Percentiles rank a stretch among this genome's conserved stretches.
These are phyloP conservation scores for Aegilops bicornis DNA, from an alignment of 176 grass and related monocot genomes.

Conservation along the genomic window DNA sequence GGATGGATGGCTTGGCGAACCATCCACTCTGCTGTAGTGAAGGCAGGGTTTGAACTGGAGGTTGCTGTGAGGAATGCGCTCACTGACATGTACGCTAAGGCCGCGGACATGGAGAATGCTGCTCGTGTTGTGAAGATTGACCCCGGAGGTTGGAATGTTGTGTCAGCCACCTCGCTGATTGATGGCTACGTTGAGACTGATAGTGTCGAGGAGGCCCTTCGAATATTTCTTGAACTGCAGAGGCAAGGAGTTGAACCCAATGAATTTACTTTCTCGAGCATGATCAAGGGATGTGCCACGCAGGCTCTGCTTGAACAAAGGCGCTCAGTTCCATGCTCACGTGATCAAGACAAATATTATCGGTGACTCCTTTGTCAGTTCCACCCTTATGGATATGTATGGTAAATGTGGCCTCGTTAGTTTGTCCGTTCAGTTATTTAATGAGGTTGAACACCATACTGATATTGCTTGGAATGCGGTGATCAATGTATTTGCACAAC, in stretches of 20 bases:
- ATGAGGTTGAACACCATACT: slow-evolving; percentile 41
- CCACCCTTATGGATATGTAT: slow-evolving; percentile 65
- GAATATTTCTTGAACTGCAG: slow-evolving; percentile 33
- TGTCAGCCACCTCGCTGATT: slow-evolving; percentile 59
- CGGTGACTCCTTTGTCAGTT: slow-evolving; percentile 43
- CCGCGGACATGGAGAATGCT: slow-evolving; percentile 53
- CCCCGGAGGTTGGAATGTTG: slow-evolving; percentile 56
- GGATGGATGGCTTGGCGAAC: slow-evolving; percentile 28
- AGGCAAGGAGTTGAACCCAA: slow-evolving; percentile 49
- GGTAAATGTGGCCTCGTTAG: slow-evolving; percentile 58
- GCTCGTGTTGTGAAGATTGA: slow-evolving; percentile 27
- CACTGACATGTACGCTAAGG: slow-evolving; percentile 54
- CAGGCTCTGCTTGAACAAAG: slow-evolving; percentile 59
- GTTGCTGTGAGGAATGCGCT: slow-evolving; percentile 46
- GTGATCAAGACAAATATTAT: slow-evolving; percentile 53
- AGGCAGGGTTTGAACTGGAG: slow-evolving; percentile 44
- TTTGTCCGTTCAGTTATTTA: slow-evolving; percentile 51
- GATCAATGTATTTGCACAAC: slow-evolving; percentile 49
- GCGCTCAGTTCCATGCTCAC: slow-evolving; percentile 55
- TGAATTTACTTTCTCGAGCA: slow-evolving; percentile 67
- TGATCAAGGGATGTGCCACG: slow-evolving; percentile 65
- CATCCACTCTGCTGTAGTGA: slow-evolving; percentile 43
- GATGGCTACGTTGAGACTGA: slow-evolving; percentile 58
- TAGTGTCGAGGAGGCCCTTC: slow-evolving; percentile 41
- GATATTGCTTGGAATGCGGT: slow-evolving; percentile 52